Evolutionary conservation across 2,329 filamentous ascomycete species (phyloP).

Genomic region (Laburnicola sp.): DNA sequence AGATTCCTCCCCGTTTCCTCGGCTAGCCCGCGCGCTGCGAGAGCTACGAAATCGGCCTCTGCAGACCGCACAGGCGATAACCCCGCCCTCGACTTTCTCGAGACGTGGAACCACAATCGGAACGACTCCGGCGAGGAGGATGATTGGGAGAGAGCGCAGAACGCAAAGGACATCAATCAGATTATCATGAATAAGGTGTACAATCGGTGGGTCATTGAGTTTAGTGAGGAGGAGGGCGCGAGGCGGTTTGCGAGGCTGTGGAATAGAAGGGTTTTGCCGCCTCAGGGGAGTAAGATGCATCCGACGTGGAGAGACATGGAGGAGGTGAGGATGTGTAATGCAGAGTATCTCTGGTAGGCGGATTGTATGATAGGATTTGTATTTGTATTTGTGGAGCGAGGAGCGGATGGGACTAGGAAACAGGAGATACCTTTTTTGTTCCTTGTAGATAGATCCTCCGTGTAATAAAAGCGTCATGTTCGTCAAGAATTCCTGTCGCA

Average conservation of each 20-base stretch:
- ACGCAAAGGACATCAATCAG: conserved; percentile 23
- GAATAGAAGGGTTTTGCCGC: conserved; percentile 54
- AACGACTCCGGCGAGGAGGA: conserved; percentile 10
- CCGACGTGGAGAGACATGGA: conserved; percentile 36
- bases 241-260: conserved; percentile 56
- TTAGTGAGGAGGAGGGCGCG: conserved; percentile 59
- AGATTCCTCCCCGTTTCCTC: conserved; percentile 23
- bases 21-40: conserved; percentile 25
- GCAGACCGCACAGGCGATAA: too few relatives aligned
- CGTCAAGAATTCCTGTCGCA: too few relatives aligned
- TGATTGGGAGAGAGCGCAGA: neutral
- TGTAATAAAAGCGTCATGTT: too few relatives aligned
- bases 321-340: conserved; percentile 49
- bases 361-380: conserved; percentile 1
- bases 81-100: too few relatives aligned
- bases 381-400: too few relatives aligned
- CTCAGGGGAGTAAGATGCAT: conserved; percentile 9
- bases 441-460: too few relatives aligned
- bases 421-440: too few relatives aligned
- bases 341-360: conserved; percentile 55
- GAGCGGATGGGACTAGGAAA: too few relatives aligned
- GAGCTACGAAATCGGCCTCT: conserved; percentile 4
- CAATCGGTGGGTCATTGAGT: conserved; percentile 59
- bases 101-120: too few relatives aligned
- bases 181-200: conserved; percentile 43